Base-by-base conservation (phyloP, 345 rosid genomes). In the Zanthoxylum bungeanum region DNA sequence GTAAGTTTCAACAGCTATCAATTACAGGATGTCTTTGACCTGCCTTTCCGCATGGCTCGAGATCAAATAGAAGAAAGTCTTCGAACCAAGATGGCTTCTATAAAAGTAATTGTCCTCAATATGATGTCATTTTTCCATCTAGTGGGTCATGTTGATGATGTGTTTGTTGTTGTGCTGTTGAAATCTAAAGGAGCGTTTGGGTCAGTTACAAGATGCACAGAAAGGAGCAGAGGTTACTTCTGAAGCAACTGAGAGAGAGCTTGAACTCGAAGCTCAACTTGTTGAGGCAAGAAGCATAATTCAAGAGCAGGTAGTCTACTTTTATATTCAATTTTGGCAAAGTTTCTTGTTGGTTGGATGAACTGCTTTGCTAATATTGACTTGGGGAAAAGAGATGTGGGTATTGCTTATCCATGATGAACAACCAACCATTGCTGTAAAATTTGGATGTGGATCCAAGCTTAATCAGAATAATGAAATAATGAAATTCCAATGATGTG, bases 221-320 rank as follows among this genome's bases (percentile, higher is more conserved):
- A 92, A 88, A 83, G 98, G 76, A 64, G 90, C 97, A 66, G 89
- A 88, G 52, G 93, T 95, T 67, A 88, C 97, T 70, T 86, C 94
- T 72, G 98, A 95, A 85, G 99, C 89, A 11, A 85, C 97, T 22
- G 98, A 95, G 85, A 88, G 97, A 64, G 99, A 95, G 79, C 99
- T 95, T 79, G 99, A 92, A 76, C 99, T 95, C 27, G 97, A 92
- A 89, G 99, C 98, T 72, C 99, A 95, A 83, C 93, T 95, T 51
- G 99, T 92, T 58, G 99, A 95, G 82, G 98, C 98, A 33, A 92
- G 98, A 55, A 95, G 99, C 81, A 95, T 92, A 68, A 92, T 92
- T 81, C 97, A 92, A 80, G 99, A 95, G 84, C 99, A 95, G 98
- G 97, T 92, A 71, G 14, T 70, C 44, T 68, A 49, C 14, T 68